Evolutionary conservation across 177 flowering plant genomes (phyloP).

Genomic region (Vitis hybrid): DNA sequence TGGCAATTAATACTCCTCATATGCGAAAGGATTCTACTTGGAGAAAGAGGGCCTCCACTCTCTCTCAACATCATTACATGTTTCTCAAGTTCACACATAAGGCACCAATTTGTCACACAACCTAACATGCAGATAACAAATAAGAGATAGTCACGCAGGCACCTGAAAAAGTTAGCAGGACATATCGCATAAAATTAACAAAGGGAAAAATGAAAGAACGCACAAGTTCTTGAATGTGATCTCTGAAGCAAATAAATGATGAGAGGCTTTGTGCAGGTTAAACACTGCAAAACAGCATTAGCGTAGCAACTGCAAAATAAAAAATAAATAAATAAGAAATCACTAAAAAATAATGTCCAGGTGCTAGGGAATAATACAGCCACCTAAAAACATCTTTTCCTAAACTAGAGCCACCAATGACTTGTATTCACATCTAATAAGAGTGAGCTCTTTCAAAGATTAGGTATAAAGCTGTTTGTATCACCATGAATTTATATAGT

Average conservation of each 20-base stretch:
- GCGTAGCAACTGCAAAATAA: constrained; percentile 79
- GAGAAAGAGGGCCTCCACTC: constrained; percentile 67
- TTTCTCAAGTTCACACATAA: constrained; percentile 84
- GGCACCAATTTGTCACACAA: constrained; percentile 70
- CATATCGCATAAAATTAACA: background rate
- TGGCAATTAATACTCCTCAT: constrained; percentile 59
- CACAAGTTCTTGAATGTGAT: constrained; percentile 77
- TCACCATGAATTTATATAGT: too few species aligned
- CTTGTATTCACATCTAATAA: too few species aligned
- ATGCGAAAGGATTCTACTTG: constrained; percentile 63
- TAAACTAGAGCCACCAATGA: too few species aligned
- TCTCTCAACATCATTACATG: constrained; percentile 63
- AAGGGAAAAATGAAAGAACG: background rate
- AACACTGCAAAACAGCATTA: constrained; percentile 84
- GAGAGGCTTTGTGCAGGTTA: constrained; percentile 89
- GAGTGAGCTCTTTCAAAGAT: too few species aligned
- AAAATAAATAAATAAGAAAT: background rate
- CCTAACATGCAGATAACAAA: constrained; percentile 36
- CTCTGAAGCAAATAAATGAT: constrained; percentile 59
- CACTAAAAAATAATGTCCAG: background rate
- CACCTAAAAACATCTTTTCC: background rate
- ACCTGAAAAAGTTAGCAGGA: background rate
- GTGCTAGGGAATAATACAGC: background rate
- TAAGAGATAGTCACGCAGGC: background rate
- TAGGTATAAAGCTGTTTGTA: too few species aligned